These are phyloP conservation scores for Talaromyces sp. DNA, from an alignment of 2,329 filamentous ascomycete species.

Conservation along the genomic window DNA sequence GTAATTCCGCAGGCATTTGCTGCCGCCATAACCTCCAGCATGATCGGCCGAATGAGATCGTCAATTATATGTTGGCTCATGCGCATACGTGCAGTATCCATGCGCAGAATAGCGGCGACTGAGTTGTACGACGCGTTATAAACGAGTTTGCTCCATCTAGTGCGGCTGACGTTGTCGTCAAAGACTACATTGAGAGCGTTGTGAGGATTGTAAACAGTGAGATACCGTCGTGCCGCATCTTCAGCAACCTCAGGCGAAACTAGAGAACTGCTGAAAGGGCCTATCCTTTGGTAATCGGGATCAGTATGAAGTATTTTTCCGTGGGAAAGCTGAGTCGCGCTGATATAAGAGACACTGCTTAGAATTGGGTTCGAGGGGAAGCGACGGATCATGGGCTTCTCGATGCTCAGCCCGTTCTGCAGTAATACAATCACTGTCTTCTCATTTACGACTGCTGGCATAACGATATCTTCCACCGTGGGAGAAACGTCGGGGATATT, in stretches of 20 bases:
- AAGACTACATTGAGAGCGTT: constrained; percentile 42
- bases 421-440: constrained; percentile 51
- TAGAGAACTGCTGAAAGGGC: constrained; percentile 39
- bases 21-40: constrained; percentile 49
- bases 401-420: constrained; percentile 59
- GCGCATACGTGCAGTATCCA: constrained; percentile 50
- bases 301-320: constrained; percentile 53
- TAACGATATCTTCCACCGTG: constrained; percentile 44
- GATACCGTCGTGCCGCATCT: constrained; percentile 40
- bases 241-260: constrained; percentile 10
- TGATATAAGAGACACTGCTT: constrained; percentile 50
- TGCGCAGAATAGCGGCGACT: constrained; percentile 45
- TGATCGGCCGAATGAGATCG: constrained; percentile 48
- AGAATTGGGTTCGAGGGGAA: constrained; percentile 53
- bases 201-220: constrained; percentile 44
- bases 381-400: constrained; percentile 45
- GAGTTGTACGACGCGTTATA: constrained; percentile 50
- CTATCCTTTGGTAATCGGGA: constrained; percentile 47
- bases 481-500: constrained; percentile 54
- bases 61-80: constrained; percentile 41
- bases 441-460: constrained; percentile 46
- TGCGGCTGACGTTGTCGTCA: constrained; percentile 25
- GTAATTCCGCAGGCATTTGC: constrained; percentile 44
- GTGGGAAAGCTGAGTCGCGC: constrained; percentile 43
- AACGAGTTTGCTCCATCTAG: constrained; percentile 38